Evolutionary conservation across 148 eudicot species (phyloP), one percentile per base, ranked within the genome.

Genomic region (Vaccinium macrocarpon): DNA sequence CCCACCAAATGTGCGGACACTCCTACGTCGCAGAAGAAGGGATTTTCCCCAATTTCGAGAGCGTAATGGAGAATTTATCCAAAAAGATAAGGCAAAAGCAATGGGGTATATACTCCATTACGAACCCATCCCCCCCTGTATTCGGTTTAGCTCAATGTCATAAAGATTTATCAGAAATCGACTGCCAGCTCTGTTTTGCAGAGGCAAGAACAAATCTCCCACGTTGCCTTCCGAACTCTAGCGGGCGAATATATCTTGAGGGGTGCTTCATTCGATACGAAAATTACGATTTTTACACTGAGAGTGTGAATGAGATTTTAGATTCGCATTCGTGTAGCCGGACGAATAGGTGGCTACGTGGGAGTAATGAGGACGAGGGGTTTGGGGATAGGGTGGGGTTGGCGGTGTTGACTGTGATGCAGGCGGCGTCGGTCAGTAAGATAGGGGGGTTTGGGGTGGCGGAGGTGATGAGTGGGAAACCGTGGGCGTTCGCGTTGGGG

Each of bases 51-150:
- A 61, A 57, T 42, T 80, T 80, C 82, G 71, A n/a, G 8, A 80
- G 71, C 71, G 82, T 61, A 1, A 80, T 80, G 82, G 82, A 80
- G 23, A 49, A 80, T 57, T 66, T 80, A 64, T 56, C 70, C 16
- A 25, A 56, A 10, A 18, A 16, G 2, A 59, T 80, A n/a, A 61
- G 0, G 2, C 11, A 80, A 80, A 27, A 35, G 14, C 32, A 80
- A 61, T 56, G 82, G 82, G 71, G 71, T 19, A 15, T 19, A 23
- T 78, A 52, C 52, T 78, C 81, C 21, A 13, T 78, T 27, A 0
- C 32, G 0, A 25, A 56, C 32, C 62, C 59, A 4, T 14, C 13
- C 0, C 56, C 56, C 15, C 79, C 56, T 1, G 56, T 76, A 1
- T 76, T 76, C 79, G 79, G 79, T n/a, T 49, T 21, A 3, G 79